Evolutionary conservation across 495 filamentous ascomycete genomes (phyloP).

Genomic region (Aspergillus olivimuriae): DNA sequence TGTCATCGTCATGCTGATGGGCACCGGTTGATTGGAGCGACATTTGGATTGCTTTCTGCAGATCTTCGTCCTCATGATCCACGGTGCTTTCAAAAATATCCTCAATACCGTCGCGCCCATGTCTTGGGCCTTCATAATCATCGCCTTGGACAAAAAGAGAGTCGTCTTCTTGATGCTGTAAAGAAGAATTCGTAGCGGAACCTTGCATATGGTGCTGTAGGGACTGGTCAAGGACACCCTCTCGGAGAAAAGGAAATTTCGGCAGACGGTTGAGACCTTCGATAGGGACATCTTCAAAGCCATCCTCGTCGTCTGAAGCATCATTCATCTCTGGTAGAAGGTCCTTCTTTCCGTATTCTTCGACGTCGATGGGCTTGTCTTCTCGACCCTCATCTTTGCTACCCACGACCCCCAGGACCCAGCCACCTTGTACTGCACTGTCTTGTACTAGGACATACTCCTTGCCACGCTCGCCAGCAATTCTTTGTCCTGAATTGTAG

Average conservation of each 20-base stretch:
- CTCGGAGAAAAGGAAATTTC: constrained; percentile 43
- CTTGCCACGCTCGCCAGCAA: constrained; percentile 82
- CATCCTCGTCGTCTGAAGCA: constrained; percentile 55
- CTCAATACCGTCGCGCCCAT: constrained; percentile 26
- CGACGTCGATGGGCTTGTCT: constrained; percentile 85
- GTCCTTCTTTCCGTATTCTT: constrained; percentile 51
- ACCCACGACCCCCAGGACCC: constrained; percentile 89
- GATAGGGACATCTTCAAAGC: constrained; percentile 94
- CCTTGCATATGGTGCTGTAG: constrained; percentile 32
- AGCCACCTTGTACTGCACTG: constrained; percentile 90
- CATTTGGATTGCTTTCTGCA: constrained; percentile 75
- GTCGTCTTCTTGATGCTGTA: constrained; percentile 40
- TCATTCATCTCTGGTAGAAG: constrained; percentile 44
- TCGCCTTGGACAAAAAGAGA: constrained; percentile 61
- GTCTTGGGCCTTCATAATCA: constrained; percentile 18
- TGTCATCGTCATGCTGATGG: constrained; percentile 23
- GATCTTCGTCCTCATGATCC: constrained; percentile 64
- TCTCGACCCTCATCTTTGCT: constrained; percentile 68
- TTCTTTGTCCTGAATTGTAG: constrained; percentile 56
- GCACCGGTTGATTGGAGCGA: constrained; percentile 46
- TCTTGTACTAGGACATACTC: constrained; percentile 97
- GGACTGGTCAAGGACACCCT: constrained; percentile 35
- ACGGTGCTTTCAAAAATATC: constrained; percentile 36
- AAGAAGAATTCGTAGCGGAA: no score
- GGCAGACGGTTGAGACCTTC: constrained; percentile 88